Evolutionary conservation across 1,139 yeast genomes (phyloP), one percentile per base, ranked within the genome.

Genomic region (Pneumocystis wakefieldiae): DNA sequence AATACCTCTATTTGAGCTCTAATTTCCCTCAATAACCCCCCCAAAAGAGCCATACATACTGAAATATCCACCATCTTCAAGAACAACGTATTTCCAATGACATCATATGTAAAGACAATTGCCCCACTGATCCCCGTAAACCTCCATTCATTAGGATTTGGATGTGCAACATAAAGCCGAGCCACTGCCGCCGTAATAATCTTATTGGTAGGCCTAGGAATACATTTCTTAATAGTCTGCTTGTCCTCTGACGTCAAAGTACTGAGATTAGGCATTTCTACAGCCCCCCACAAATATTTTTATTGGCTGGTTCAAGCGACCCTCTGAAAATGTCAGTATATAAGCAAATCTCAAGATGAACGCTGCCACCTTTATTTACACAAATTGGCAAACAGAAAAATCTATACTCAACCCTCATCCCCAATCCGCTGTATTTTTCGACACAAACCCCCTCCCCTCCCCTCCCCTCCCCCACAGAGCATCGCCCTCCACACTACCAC

Each of bases 51-150:
- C 15, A 59, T 37, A 55, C 61, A 37, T 63, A 69, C 72, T 57
- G 70, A 73, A 58, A 92, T 83, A 71, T 92, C 98, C 12, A 92
- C 95, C 65, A 92, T 73, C 73, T 92, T 92, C 62, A 92, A 78
- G 73, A 90, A 92, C 72, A 87, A 91, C 0, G 97, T 89, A 74
- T 91, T 92, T 2, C 98, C 97, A 8, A 92, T 96, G 29, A 87
- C 76, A 75, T 92, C 98, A 73, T 92, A 96, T 24, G 88, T 96
- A 15, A 92, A 75, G 0, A 84, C 86, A 42, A 91, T 75, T 1
- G 97, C 97, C 1, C 98, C 98, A 8, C 85, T 78, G 24, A 92
- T 76, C 0, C 96, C 97, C 0, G 98, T 91, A 75, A 82, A 89
- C 19, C 80, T 81, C 97, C 98, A 92, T 68, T 81, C 76, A 35